Evolutionary conservation across 2,329 filamentous ascomycete genomes (phyloP).

Genomic region (Penicillium sp.): DNA sequence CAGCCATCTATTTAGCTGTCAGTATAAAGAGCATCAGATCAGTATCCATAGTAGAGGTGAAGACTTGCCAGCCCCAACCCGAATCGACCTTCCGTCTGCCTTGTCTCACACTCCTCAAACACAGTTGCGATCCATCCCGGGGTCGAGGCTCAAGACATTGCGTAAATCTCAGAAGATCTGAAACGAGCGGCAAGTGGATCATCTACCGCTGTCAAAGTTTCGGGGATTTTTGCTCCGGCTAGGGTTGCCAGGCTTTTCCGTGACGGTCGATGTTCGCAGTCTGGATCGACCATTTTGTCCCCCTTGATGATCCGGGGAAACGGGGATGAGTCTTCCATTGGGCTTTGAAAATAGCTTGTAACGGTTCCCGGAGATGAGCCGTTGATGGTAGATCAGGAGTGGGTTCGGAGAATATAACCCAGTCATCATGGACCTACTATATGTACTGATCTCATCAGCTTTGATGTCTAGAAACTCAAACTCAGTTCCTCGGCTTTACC

Average conservation of each 20-base stretch:
- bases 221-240: constrained; percentile 16
- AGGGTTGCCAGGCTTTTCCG: constrained; percentile 16
- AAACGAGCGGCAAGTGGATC: constrained; percentile 22
- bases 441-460: too few relatives aligned
- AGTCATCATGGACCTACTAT: background rate
- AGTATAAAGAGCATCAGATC: too few relatives aligned
- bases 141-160: constrained; percentile 14
- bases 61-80: background rate
- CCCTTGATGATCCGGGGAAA: background rate
- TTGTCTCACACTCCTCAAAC: constrained; percentile 8
- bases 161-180: constrained; percentile 13
- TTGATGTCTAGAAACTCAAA: too few relatives aligned
- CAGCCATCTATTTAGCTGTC: background rate
- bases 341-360: background rate
- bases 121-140: constrained; percentile 3
- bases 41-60: too few relatives aligned
- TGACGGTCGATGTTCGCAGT: constrained; percentile 9
- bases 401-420: background rate
- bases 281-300: constrained; percentile 2
- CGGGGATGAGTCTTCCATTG: background rate
- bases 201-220: constrained; percentile 4
- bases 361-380: constrained; percentile 1
- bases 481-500: too few relatives aligned
- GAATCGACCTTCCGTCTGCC: background rate
- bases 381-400: constrained; percentile 7